These are phyloP conservation scores for Gloeostereum incarnatum DNA, from an alignment of 768 basidiomycete species.

Conservation along the genomic window DNA sequence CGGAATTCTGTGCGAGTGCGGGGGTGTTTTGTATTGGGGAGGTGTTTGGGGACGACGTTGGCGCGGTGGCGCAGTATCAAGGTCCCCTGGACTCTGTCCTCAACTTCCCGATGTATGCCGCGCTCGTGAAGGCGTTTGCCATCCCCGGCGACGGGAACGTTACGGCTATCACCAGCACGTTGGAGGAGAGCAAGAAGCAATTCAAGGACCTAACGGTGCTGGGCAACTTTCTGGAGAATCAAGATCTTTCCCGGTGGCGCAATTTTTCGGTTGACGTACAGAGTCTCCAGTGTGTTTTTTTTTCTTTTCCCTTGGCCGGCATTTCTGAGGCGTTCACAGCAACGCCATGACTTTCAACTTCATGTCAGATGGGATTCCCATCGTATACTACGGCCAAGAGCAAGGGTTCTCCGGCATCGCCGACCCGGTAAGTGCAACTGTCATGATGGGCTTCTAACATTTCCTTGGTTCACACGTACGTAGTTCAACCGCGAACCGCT, in stretches of 20 bases:
- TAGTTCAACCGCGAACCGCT: constrained; percentile 70
- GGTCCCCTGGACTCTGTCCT: constrained; percentile 63
- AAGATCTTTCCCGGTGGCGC: constrained; percentile 68
- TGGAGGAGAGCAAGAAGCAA: constrained; percentile 41
- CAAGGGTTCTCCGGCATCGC: constrained; percentile 53
- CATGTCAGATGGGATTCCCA: constrained; percentile 77
- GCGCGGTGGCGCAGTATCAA: constrained; percentile 47
- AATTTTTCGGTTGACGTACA: constrained; percentile 67
- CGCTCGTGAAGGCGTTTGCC: constrained; percentile 54
- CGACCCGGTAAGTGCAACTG: constrained; percentile 46
- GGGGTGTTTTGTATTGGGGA: constrained; percentile 86
- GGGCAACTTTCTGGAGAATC: constrained; percentile 77
- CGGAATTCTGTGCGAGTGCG: constrained; percentile 59
- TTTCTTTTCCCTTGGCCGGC: not conserved
- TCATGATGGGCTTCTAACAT: constrained; percentile 1
- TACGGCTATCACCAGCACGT: constrained; percentile 40
- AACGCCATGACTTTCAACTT: constrained; percentile 72
- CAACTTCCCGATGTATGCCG: constrained; percentile 62
- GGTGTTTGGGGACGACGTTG: constrained; percentile 50
- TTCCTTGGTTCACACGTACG: constrained; percentile 1
- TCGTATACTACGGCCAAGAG: constrained; percentile 79
- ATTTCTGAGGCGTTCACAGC: constrained; percentile 19
- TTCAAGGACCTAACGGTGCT: constrained; percentile 36
- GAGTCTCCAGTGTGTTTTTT: constrained; percentile 44
- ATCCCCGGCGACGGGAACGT: constrained; percentile 64